Base-by-base conservation (phyloP, 441 rosid genomes). In the Sinapis alba region DNA sequence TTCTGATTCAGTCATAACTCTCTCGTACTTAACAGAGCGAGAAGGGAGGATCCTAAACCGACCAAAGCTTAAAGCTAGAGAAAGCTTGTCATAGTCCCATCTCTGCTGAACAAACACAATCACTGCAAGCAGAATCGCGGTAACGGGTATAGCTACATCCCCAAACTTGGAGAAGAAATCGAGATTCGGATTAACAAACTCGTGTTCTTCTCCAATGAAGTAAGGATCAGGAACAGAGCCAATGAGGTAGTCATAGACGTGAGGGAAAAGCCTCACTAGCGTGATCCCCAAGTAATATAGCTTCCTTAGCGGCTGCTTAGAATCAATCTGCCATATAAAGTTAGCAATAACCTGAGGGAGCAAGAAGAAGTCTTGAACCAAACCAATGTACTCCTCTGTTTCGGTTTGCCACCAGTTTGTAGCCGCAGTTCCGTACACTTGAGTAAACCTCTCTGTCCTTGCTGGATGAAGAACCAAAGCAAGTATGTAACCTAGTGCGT, bases 271-370 rank as follows among this genome's bases (percentile, higher is more conserved):
- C 62, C 96, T 84, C 71, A 91, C 87, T 0, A 72, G 65, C 26
- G 97, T 91, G 76, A 89, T 82, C 21, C 98, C 97, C 0, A 87
- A 68, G 71, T 80, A 89, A 69, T 93, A 93, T 16, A 84, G 84
- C 67, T 86, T 86, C 79, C 87, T 62, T 28, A 93, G 84, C 6
- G 98, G 90, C 79, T 76, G 70, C 82, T 80, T 58, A 47, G 79
- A 78, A 65, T 91, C 87, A 5, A 87, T 81, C 74, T 88, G 90
- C 98, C 98, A 93, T 12, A 88, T 21, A 13, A 84, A 62, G 73
- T 89, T 89, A 26, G 89, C 93, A 28, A 91, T 84, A n/a, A 91
- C 89, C 80, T 93, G 98, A 61, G 98, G 98, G 7, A 93, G 89
- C 81, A 93, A 85, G 86, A 88, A 93, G 67, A 91, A 85, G 69